phyloP scores from a whole-genome alignment of 371 early-diverging fungal species.

The Apophysomyces elegans region DNA sequence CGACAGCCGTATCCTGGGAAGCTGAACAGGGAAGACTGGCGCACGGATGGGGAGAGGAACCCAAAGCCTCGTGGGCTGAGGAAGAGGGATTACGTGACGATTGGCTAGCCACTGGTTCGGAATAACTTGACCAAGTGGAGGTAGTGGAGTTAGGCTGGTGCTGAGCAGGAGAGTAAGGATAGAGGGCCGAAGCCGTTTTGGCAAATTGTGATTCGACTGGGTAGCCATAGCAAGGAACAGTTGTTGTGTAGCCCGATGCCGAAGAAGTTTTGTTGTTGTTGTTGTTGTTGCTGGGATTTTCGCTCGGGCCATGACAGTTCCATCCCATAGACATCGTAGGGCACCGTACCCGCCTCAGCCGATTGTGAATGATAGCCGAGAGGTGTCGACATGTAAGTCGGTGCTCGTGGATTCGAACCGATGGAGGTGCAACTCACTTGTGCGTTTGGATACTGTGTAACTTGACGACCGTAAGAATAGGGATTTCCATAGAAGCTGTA shows the following conservation, averaged over 20 bases:
- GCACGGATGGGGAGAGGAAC: conserved; percentile 2
- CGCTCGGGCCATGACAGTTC: neutral
- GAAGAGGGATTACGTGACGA: neutral
- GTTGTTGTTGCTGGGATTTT: conserved; percentile 5
- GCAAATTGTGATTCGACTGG: conserved; percentile 1
- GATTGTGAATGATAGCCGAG: neutral
- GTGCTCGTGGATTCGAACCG: neutral
- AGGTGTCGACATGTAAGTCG: neutral
- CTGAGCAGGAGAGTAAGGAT: conserved; percentile 7
- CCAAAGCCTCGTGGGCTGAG: neutral
- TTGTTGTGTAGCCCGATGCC: neutral
- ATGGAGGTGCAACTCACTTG: neutral
- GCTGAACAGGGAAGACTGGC: conserved; percentile 5
- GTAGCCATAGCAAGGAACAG: neutral
- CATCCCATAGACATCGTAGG: conserved; percentile 1
- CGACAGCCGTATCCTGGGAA: neutral
- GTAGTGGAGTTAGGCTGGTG: neutral
- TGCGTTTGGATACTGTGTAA: neutral
- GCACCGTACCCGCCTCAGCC: neutral
- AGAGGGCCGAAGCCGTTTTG: conserved; percentile 1
- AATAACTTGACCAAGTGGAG: neutral
- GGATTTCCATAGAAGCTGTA: conserved; percentile 11
- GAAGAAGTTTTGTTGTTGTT: conserved; percentile 2
- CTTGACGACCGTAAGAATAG: conserved; percentile 8
- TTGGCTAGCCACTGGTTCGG: neutral